Evolutionary conservation across 768 basidiomycete species (phyloP).

Genomic region (Ramaria sp.): DNA sequence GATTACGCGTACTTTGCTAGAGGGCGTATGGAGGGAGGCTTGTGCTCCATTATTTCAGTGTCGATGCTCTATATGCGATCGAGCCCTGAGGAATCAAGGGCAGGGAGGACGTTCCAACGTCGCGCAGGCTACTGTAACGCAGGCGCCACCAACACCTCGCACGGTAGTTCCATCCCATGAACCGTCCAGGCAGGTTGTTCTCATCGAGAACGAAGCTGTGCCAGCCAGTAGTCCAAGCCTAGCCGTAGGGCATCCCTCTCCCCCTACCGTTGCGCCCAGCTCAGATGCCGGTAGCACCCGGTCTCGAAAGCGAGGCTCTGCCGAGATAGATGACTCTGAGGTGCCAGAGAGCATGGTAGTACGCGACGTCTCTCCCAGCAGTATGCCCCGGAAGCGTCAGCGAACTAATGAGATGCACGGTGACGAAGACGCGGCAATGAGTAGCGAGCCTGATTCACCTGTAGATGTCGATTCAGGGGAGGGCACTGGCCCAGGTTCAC

Average conservation of each 20-base stretch:
- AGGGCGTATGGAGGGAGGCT: slow-evolving; percentile 63
- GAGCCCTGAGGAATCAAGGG: slow-evolving; percentile 36
- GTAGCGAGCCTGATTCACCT: background rate
- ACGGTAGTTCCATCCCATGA: background rate
- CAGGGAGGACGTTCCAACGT: background rate
- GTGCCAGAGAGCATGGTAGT: background rate
- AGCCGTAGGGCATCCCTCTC: background rate
- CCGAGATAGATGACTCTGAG: background rate
- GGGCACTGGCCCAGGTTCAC: background rate
- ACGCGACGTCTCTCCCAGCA: background rate
- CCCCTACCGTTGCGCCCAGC: background rate
- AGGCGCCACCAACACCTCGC: background rate
- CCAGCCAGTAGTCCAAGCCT: too few species aligned
- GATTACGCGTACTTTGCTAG: slow-evolving; percentile 46
- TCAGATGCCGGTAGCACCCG: slow-evolving; percentile 4
- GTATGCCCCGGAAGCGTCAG: slow-evolving; percentile 1
- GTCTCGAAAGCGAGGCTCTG: slow-evolving; percentile 8
- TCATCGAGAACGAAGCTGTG: background rate
- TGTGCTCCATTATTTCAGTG: slow-evolving; percentile 64
- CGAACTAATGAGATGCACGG: background rate
- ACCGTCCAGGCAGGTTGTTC: background rate
- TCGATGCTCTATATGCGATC: slow-evolving; percentile 62
- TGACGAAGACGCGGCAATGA: slow-evolving; percentile 1
- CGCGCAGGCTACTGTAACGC: background rate
- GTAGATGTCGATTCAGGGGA: background rate